These are phyloP conservation scores for Leccinum subatratum DNA, from an alignment of 1,284 basidiomycete species.

Conservation along the genomic window DNA sequence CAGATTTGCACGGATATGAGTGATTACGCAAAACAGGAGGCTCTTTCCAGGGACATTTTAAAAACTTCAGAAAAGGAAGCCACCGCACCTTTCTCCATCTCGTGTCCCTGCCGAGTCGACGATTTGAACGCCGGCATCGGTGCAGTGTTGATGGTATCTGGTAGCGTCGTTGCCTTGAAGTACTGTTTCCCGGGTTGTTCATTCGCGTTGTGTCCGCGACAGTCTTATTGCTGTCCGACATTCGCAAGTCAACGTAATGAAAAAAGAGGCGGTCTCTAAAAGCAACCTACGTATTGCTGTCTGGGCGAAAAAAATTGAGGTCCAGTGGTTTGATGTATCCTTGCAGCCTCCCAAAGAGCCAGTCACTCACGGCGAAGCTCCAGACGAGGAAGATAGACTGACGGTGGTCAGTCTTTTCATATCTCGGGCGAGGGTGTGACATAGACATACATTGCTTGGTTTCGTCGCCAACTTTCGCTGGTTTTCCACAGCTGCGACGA, in stretches of 20 bases:
- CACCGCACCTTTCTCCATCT: conserved; percentile 82
- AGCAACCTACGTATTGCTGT: conserved; percentile 40
- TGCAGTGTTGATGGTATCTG: conserved; percentile 94
- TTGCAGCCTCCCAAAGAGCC: conserved; percentile 32
- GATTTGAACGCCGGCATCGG: conserved; percentile 79
- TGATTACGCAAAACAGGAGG: conserved; percentile 15
- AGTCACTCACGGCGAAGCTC: conserved; percentile 40
- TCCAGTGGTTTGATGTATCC: conserved; percentile 27
- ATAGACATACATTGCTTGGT: conserved; percentile 25
- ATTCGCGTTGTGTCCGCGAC: conserved; percentile 72
- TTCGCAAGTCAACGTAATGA: neutral
- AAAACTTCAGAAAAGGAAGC: too few species aligned
- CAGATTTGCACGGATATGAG: conserved; percentile 17
- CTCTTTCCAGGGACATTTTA: too few species aligned
- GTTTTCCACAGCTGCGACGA: conserved; percentile 33
- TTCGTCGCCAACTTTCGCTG: conserved; percentile 29
- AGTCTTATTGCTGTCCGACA: conserved; percentile 27
- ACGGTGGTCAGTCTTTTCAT: conserved; percentile 6
- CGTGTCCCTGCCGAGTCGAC: conserved; percentile 72
- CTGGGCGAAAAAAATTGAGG: conserved; percentile 40
- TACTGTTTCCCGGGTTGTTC: conserved; percentile 99
- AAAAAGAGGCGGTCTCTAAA: neutral
- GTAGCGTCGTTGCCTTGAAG: conserved; percentile 90
- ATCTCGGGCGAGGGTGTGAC: neutral
- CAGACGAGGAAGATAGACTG: conserved; percentile 38